Percentiles rank a stretch among this genome's conserved stretches.
These are phyloP conservation scores for Ceratobasidium theobromae DNA, from an alignment of 1,284 basidiomycete genomes.

Conservation along the genomic window DNA sequence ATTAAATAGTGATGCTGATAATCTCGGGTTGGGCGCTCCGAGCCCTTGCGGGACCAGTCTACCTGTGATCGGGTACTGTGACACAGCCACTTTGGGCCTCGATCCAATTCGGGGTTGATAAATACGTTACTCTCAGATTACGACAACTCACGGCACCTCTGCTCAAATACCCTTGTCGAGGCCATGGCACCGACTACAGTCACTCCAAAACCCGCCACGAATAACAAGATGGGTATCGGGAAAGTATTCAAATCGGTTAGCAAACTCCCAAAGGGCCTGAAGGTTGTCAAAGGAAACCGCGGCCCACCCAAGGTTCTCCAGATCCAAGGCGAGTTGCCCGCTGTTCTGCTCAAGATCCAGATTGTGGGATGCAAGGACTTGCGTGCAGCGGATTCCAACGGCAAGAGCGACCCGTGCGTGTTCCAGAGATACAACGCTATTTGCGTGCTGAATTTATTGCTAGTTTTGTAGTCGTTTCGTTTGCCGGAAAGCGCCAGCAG, in stretches of 20 bases:
- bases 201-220: background rate
- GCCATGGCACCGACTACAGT: conserved; percentile 16
- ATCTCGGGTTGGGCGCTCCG: too few species aligned
- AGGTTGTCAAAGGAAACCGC: background rate
- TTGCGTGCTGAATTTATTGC: background rate
- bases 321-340: conserved; percentile 56
- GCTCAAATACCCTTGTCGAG: background rate
- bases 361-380: conserved; percentile 64
- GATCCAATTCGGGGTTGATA: background rate
- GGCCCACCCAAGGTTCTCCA: conserved; percentile 1
- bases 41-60: too few species aligned
- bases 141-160: background rate
- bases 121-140: background rate
- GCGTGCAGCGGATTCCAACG: conserved; percentile 62
- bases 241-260: conserved; percentile 8
- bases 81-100: too few species aligned
- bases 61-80: too few species aligned
- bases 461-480: conserved; percentile 72
- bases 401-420: conserved; percentile 72
- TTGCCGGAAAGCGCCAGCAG: conserved; percentile 65
- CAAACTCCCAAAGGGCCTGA: conserved; percentile 1
- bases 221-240: conserved; percentile 24
- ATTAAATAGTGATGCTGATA: too few species aligned
- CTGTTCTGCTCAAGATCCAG: conserved; percentile 66
- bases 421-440: background rate